A percentile compares a stretch with the other conserved stretches of the same genome.
These are phyloP conservation scores for Prunus padus DNA, from an alignment of 306 rosid species.

Conservation along the genomic window DNA sequence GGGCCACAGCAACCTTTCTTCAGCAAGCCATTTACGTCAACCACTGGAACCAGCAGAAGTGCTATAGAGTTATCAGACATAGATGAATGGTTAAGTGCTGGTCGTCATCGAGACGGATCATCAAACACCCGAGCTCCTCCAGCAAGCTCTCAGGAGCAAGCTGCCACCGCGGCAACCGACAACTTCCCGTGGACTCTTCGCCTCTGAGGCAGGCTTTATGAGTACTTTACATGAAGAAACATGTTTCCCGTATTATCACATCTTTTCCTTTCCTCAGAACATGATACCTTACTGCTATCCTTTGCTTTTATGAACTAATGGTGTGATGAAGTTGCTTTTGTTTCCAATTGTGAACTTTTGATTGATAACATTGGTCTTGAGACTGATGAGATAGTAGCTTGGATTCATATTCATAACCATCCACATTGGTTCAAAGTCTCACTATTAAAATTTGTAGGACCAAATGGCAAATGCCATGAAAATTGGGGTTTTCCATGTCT, in stretches of 20 bases:
- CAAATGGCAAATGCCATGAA: too few relatives aligned
- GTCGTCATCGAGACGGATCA: not conserved
- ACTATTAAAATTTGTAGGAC: not conserved
- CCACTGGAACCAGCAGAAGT: not conserved
- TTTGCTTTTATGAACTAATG: not conserved
- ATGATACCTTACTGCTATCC: not conserved
- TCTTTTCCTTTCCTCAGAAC: not conserved
- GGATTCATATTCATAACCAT: not conserved
- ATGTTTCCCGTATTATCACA: not conserved
- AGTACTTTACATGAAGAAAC: not conserved
- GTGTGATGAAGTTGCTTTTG: not conserved
- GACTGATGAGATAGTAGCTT: not conserved
- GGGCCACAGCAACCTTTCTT: conserved; percentile 4
- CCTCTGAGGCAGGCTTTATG: not conserved
- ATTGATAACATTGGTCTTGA: not conserved
- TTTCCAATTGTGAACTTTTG: not conserved
- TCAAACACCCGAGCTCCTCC: not conserved
- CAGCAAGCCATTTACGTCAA: not conserved
- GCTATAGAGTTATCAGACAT: not conserved
- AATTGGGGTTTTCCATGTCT: too few relatives aligned
- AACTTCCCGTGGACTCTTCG: not conserved
- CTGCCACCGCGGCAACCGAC: not conserved
- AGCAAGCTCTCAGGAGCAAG: not conserved
- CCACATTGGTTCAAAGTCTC: not conserved
- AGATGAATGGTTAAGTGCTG: not conserved